phyloP scores from a whole-genome alignment of 768 basidiomycete species.

The Russula emetica region DNA sequence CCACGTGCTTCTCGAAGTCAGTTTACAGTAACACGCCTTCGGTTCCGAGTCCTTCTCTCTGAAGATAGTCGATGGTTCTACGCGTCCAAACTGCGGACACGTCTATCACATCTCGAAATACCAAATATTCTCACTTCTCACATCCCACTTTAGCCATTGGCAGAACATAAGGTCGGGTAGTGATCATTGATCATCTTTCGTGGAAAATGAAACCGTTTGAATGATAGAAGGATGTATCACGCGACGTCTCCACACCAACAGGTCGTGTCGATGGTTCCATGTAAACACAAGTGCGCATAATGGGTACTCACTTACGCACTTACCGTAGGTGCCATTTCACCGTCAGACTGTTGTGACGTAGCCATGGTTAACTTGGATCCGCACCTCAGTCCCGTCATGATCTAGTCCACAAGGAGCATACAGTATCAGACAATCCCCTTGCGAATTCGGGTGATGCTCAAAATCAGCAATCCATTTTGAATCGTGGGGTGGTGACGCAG shows the following conservation, averaged over 20 bases:
- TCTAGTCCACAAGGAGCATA: too few relatives aligned
- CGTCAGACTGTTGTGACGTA: too few relatives aligned
- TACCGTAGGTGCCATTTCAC: too few relatives aligned
- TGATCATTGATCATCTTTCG: not conserved
- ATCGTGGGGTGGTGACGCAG: too few relatives aligned
- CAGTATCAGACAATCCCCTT: too few relatives aligned
- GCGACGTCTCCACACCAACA: not conserved
- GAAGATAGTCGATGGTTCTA: constrained; percentile 71
- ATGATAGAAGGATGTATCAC: too few relatives aligned
- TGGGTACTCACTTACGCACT: not conserved
- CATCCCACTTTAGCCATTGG: constrained; percentile 65
- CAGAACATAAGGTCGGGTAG: constrained; percentile 83
- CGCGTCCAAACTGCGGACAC: constrained; percentile 88
- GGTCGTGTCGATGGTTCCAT: not conserved
- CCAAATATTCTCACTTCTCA: constrained; percentile 65
- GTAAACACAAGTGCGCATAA: not conserved
- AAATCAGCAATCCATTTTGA: too few relatives aligned
- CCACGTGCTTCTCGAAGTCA: constrained; percentile 89
- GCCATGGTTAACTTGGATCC: too few relatives aligned
- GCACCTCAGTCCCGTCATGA: too few relatives aligned
- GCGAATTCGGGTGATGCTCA: too few relatives aligned
- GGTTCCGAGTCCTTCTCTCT: not conserved
- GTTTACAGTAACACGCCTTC: constrained; percentile 17
- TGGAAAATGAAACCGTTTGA: too few relatives aligned
- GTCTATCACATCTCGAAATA: constrained; percentile 89